Evolutionary conservation across 352 stramenopile species (phyloP), one percentile per base, ranked within the genome.

Genomic region (Peronospora farinosa): DNA sequence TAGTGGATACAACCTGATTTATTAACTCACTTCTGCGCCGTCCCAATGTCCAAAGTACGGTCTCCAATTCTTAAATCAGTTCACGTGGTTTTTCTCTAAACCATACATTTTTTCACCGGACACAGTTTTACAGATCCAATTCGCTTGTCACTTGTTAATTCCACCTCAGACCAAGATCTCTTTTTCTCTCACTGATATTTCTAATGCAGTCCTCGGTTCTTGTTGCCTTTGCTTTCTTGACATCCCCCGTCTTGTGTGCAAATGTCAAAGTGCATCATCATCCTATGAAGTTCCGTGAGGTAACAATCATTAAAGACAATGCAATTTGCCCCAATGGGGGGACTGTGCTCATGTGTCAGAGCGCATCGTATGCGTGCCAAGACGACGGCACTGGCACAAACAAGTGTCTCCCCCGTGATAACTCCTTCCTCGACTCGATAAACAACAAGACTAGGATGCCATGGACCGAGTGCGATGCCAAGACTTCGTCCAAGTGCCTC

Each of bases 221-320:
- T 23, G 21, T 59, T 27, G 42, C 46, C n/a, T 12, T 55, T 42
- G 57, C 53, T 6, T 13, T 68, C 9, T 38, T 69, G 44, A 40
- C 44, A 4, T 42, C 53, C 21, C 27, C 47, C 8, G 39, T 28
- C n/a, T 15, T 37, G 7, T 54, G 39, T 5, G 17, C 39, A 13
- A 54, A 59, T 12, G 25, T 41, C 27, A 67, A 74, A 42, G 43
- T 63, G 28, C 53, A 67, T 55, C 42, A 65, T 37, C 47, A 54
- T 46, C 30, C 43, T 40, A 62, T 64, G 49, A 79, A 79, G 64
- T 83, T 79, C 59, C 66, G 60, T 10, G 66, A 77, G 16, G 60
- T 70, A 43, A 60, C 64, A 12, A 52, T 83, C 28, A 72, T 83
- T 48, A 56, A 40, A 0, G 48, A 69, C 44, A 71, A 72, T 46